Base-by-base conservation (phyloP, 805 yeast species). In the Metschnikowia similis region DNA sequence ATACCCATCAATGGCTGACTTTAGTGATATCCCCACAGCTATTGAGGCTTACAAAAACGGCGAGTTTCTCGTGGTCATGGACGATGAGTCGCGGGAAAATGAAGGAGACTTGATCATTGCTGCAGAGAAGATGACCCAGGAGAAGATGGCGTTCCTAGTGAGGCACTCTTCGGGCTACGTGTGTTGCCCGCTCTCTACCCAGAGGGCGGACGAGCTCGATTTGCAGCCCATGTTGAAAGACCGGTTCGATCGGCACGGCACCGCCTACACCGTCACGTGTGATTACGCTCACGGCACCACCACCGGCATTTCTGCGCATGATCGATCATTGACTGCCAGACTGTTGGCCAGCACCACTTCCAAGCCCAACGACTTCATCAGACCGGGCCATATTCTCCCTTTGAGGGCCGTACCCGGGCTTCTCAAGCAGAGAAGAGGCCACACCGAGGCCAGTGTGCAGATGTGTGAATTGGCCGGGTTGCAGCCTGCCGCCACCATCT, bases 31-130 rank as follows among this genome's bases (percentile, higher is more conserved):
- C 41, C 79, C 83, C 47, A 88, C 85, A 50, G 94, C 95, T 30
- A 64, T 87, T 26, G 83, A 82, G 60, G 90, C 88, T 0, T 79
- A 59, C 57, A 62, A 79, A 55, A 79, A 80, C 50, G 95, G 95
- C 30, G 87, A 89, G 66, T 90, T 92, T 62, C 75, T 94, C 43
- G 81, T 94, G 42, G 99, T 94, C n/a, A 87, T 94, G 87, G 99
- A 94, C 67, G 97, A 94, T 64, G 97, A 89, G 67, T 80, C 80
- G 63, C 83, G 99, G 59, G 99, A 94, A 68, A 94, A 94, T 67
- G 99, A 94, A 71, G 99, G 99, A 47, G 99, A 94, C 65, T 76
- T 94, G 62, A 89, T 94, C 59, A 84, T 88, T 44, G 95, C 98
- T n/a, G 99, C 97, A 35, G 82, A 86, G 56, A 74, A 74, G 48